Evolutionary conservation across 2,329 filamentous ascomycete species (phyloP), one percentile per base, ranked within the genome.

Genomic region (Lomentospora prolificans): DNA sequence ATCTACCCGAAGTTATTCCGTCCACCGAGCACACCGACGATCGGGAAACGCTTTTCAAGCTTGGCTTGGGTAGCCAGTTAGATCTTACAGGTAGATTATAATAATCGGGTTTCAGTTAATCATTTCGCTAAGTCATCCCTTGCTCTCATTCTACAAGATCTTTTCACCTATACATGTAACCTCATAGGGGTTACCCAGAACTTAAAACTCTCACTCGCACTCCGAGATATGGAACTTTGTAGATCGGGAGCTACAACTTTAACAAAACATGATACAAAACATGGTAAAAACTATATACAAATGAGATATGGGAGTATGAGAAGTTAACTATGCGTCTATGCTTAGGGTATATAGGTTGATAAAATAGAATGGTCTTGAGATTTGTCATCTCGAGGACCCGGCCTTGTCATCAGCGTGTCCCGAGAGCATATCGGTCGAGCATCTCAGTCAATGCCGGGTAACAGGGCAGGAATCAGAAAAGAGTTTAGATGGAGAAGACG

Each of bases 281-380:
- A 12, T 7, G 12, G 12, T n/a, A 54, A 28, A 17, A 46, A 22
- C n/a, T 46, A 31, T 30, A 54, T 46, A 54, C 36, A 54, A 54
- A 44, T 27, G 52, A 54, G 25, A 54, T 28, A 17, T 14, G 36
- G 52, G 19, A 28, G 50, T 28, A 28, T 17, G n/a, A 17, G 36
- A 31, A 22, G 14, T 22, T 22, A 46, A 28, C 36, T 19, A 54
- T 46, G 52, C 36, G 19, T 54, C 52, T 54, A 54, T 54, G 52
- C 25, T 41, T 27, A 27, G 51, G 52, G 52, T 54, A 54, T 54
- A 54, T 44, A 24, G 10, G 17, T 30, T 46, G 22, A 48, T 48
- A 48, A 48, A 48, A 25, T 48, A 5, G 17, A 22, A 25, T 22
- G 44, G 22, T 22, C 17, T 17, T 22, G 44, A 22, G 22, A 27